Conservation (phyloP, 75 land plant species). For the Ceratopteris richardii region DNA sequence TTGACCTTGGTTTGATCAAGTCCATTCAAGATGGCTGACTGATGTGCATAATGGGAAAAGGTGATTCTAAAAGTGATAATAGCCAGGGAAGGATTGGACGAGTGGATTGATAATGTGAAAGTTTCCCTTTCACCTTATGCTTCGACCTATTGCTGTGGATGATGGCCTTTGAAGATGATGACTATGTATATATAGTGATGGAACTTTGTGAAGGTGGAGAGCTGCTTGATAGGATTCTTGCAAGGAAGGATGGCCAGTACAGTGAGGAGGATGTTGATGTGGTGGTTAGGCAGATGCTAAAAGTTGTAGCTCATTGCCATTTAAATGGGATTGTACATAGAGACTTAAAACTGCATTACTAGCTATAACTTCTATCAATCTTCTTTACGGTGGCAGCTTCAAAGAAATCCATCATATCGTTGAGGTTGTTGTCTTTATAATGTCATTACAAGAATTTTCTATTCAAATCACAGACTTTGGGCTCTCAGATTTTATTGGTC, state of each 20-base stretch:
- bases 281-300: constrained; percentile 96
- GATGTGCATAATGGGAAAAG: too few relatives aligned
- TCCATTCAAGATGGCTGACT: constrained; percentile 50
- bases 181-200: constrained; percentile 43
- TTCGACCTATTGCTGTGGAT: constrained; percentile 37
- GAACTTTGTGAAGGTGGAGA: constrained; percentile 97
- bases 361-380: neutral
- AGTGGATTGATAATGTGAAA: too few relatives aligned
- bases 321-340: constrained; percentile 93
- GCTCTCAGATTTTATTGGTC: constrained; percentile 83
- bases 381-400: neutral
- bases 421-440: neutral
- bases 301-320: constrained; percentile 92
- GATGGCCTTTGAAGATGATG: constrained; percentile 45
- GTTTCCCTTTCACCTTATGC: too few relatives aligned
- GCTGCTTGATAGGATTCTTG: constrained; percentile 81
- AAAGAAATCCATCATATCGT: neutral
- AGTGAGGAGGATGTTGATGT: constrained; percentile 95
- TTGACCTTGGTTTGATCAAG: constrained; percentile 61
- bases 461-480: constrained; percentile 97
- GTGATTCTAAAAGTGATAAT: too few relatives aligned
- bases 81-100: too few relatives aligned
- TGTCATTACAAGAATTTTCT: constrained; percentile 63
- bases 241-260: constrained; percentile 88
- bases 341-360: constrained; percentile 67